Percentiles rank a stretch among this genome's conserved stretches.
Evolutionary conservation across 805 yeast species (phyloP).

Genomic region (Candida parachauliodes): DNA sequence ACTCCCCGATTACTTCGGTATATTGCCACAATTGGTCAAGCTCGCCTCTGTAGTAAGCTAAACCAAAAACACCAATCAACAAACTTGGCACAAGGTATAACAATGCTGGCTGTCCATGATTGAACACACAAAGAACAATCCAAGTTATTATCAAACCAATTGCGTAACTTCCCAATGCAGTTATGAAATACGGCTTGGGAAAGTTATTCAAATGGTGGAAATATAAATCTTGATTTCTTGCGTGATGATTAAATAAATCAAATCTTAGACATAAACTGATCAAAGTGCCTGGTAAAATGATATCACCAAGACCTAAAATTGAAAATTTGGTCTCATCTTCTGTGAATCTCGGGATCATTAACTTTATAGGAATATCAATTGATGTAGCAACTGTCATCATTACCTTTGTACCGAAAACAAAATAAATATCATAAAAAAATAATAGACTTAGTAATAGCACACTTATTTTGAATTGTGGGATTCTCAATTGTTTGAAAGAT

Average conservation of each 20-base stretch:
- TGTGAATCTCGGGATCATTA: slow-evolving; percentile 38
- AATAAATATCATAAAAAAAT: slow-evolving; percentile 61
- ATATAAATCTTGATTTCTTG: slow-evolving; percentile 16
- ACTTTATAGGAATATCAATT: slow-evolving; percentile 52
- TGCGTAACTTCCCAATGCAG: slow-evolving; percentile 45
- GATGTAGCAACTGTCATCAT: slow-evolving; percentile 61
- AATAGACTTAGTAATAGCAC: slow-evolving; percentile 44
- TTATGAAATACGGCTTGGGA: slow-evolving; percentile 44
- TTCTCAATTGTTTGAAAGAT: slow-evolving; percentile 34
- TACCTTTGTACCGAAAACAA: slow-evolving; percentile 59
- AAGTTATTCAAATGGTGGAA: slow-evolving; percentile 39
- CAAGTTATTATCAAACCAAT: slow-evolving; percentile 45
- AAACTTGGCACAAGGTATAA: slow-evolving; percentile 57
- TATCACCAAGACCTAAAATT: slow-evolving; percentile 63
- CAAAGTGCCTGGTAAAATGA: slow-evolving; percentile 57
- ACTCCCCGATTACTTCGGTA: slow-evolving; percentile 25
- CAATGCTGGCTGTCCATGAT: slow-evolving; percentile 64
- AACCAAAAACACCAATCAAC: slow-evolving; percentile 24
- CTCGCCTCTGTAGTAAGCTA: slow-evolving; percentile 42
- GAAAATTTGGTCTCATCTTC: slow-evolving; percentile 20
- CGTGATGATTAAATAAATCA: slow-evolving; percentile 41
- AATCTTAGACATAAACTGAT: slow-evolving; percentile 51
- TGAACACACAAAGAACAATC: slow-evolving; percentile 31
- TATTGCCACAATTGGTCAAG: slow-evolving; percentile 36
- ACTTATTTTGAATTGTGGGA: slow-evolving; percentile 47